Base-by-base conservation (phyloP, 1,284 basidiomycete species). In the Irpex lacteus region DNA sequence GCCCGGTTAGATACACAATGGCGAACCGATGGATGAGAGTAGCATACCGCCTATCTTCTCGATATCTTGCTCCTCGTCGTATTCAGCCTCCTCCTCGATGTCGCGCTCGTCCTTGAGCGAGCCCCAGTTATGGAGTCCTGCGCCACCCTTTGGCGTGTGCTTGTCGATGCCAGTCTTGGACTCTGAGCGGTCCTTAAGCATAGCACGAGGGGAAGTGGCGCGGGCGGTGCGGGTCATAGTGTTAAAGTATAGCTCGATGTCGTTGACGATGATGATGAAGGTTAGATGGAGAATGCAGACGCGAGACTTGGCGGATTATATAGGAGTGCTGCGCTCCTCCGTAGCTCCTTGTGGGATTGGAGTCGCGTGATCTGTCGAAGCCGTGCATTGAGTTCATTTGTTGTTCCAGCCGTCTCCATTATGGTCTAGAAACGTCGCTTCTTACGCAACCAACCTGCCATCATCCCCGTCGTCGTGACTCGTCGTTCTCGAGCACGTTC, bases 111-210 rank as follows among this genome's bases (percentile, higher is more conserved):
- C 81, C 13, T 76, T 76, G 70, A 92, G 75, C 60, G 82, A 84
- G 65, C 94, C 94, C 94, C 94, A 95, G 79, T 92, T 94, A 79
- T 94, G 88, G 2, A 83, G 80, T 49, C 94, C 94, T 49, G 85
- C 87, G 62, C 94, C 94, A 68, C 85, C 81, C 81, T 96, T 95
- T 76, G 87, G 90, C 62, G 92, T 74, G 66, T 82, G 84, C 75
- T 86, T 86, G 82, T 88, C 86, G 65, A 90, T 82, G 60, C 92
- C 94, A 44, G 87, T 85, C 75, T 87, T 89, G 72, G 90, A 89
- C 79, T 89, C 85, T 44, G 89, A 88, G 70, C 89, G 87, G 80
- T 96, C 94, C 79, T 88, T 90, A 69, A 83, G 70, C 71, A 94
- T 76, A 54, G 94, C 94, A 66, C 88, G 86, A 63, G 91, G 91